These are phyloP conservation scores for Metschnikowia continentalis DNA, from an alignment of 805 yeast species.

Conservation along the genomic window DNA sequence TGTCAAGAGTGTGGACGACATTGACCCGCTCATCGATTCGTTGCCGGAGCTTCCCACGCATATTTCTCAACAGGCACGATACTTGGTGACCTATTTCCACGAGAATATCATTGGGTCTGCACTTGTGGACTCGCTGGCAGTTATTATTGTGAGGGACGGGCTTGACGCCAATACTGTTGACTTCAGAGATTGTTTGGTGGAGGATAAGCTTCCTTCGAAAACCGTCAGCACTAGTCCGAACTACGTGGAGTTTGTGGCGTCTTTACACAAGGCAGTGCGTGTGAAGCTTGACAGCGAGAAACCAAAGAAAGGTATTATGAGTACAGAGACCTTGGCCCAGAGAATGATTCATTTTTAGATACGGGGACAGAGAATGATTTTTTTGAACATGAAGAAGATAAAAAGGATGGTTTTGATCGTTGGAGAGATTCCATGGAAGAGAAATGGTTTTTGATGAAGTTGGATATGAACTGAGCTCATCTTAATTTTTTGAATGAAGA, in stretches of 20 bases:
- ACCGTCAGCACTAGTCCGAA: slow-evolving; percentile 37
- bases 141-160: slow-evolving; percentile 62
- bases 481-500: too few species aligned
- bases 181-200: slow-evolving; percentile 61
- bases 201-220: slow-evolving; percentile 45
- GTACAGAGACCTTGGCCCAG: slow-evolving; percentile 33
- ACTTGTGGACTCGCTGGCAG: slow-evolving; percentile 31
- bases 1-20: slow-evolving; percentile 41
- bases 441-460: too few species aligned
- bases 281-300: slow-evolving; percentile 48
- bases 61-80: slow-evolving; percentile 64
- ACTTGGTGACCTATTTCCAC: slow-evolving; percentile 54
- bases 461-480: too few species aligned
- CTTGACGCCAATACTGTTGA: slow-evolving; percentile 52
- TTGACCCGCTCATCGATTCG: slow-evolving; percentile 49
- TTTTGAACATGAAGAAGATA: too few species aligned
- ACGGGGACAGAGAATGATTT: too few species aligned
- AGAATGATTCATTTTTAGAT: slow-evolving; percentile 33
- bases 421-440: too few species aligned
- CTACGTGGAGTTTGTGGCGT: slow-evolving; percentile 63
- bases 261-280: slow-evolving; percentile 61
- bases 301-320: slow-evolving; percentile 15
- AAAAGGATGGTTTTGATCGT: too few species aligned
- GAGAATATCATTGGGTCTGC: slow-evolving; percentile 25
- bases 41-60: slow-evolving; percentile 70